Conservation (phyloP, 495 filamentous ascomycete species). For the Trichoderma reesei region DNA sequence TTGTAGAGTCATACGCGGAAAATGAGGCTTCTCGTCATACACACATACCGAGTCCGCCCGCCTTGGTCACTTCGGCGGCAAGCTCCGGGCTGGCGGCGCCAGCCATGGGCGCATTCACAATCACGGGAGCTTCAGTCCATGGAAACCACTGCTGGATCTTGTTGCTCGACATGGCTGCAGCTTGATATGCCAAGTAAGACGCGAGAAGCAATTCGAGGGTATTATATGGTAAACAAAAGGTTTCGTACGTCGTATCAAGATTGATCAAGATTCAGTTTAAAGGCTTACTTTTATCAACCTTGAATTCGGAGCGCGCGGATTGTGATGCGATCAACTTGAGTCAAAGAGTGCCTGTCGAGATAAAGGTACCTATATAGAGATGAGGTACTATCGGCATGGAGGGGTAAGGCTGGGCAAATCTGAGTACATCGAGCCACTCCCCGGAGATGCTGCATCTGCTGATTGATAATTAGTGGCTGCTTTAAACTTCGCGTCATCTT, state of each 20-base stretch:
- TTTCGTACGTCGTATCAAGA: no score
- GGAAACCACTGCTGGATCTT: slow-evolving; percentile 37
- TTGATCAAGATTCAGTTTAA: no score
- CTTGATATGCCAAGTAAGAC: neutral
- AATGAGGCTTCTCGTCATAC: neutral
- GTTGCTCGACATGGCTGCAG: neutral
- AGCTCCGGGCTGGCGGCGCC: slow-evolving; percentile 52
- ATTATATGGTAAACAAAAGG: no score
- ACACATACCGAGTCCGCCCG: slow-evolving; percentile 57
- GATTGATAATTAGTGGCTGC: neutral
- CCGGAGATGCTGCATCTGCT: neutral
- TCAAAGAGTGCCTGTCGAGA: neutral
- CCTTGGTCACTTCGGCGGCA: slow-evolving; percentile 52
- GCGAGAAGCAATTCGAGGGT: no score
- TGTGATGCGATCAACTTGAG: neutral
- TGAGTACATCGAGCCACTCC: neutral
- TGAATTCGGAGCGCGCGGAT: no score
- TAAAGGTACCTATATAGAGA: neutral
- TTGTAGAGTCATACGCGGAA: neutral
- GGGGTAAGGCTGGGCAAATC: neutral
- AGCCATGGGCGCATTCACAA: slow-evolving; percentile 66
- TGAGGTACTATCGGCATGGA: neutral
- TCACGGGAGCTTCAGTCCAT: slow-evolving; percentile 47
- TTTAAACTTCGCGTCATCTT: neutral
- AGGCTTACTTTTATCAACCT: no score